Conservation (phyloP, 1,284 basidiomycete genomes). For the Malassezia globosa region DNA sequence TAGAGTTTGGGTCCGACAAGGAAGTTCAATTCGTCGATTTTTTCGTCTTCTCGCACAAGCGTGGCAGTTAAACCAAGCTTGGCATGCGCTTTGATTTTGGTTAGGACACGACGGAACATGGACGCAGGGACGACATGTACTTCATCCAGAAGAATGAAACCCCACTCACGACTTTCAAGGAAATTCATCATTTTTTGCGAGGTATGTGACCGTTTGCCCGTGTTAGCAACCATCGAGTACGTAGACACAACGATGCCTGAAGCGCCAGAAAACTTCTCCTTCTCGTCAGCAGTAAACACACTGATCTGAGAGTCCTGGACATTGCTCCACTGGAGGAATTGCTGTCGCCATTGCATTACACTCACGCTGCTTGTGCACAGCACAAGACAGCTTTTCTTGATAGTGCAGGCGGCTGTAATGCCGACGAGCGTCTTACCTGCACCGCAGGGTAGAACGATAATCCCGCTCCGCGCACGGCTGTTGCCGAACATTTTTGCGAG, state of each 20-base stretch:
- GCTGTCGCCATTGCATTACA: slow-evolving; percentile 46
- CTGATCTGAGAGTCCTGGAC: slow-evolving; percentile 46
- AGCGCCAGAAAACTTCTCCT: slow-evolving; percentile 45
- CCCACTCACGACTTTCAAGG: slow-evolving; percentile 45
- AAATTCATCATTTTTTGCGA: slow-evolving; percentile 48
- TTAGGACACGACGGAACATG: slow-evolving; percentile 47
- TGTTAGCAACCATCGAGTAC: slow-evolving; percentile 47
- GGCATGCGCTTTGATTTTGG: slow-evolving; percentile 46
- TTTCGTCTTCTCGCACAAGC: slow-evolving; percentile 95
- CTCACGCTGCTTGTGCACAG: slow-evolving; percentile 56
- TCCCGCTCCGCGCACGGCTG: slow-evolving; percentile 59
- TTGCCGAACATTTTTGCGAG: slow-evolving; percentile 47
- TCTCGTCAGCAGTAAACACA: slow-evolving; percentile 45
- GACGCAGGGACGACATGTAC: slow-evolving; percentile 46
- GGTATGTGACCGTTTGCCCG: slow-evolving; percentile 45
- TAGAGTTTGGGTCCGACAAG: slow-evolving; percentile 99
- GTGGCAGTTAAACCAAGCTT: slow-evolving; percentile 54
- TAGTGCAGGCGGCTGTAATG: slow-evolving; percentile 96
- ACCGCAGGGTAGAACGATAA: slow-evolving; percentile 95
- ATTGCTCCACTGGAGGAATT: slow-evolving; percentile 47
- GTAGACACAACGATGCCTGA: slow-evolving; percentile 46
- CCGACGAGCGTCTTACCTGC: slow-evolving; percentile 98
- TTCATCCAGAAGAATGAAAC: slow-evolving; percentile 46
- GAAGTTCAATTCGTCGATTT: slow-evolving; percentile 95
- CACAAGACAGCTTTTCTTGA: slow-evolving; percentile 97